Percentiles rank a stretch among this genome's conserved stretches.
Evolutionary conservation across 108 stramenopile genomes (phyloP).

Genomic region (Cyclotella kingstonii): DNA sequence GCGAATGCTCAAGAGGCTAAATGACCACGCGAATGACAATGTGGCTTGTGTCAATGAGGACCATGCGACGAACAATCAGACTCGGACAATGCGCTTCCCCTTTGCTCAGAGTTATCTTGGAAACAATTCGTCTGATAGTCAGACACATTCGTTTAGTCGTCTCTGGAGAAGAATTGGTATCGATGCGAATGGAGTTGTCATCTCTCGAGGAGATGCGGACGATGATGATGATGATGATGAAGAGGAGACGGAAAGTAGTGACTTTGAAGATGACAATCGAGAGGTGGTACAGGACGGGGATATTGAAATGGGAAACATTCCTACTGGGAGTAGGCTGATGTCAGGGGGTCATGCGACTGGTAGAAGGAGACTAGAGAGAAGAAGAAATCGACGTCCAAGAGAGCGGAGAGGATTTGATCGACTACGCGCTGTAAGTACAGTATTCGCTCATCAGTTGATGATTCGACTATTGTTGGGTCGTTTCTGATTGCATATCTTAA

Average conservation of each 20-base stretch:
- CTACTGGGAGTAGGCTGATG: not conserved
- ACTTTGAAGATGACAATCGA: conserved; percentile 3
- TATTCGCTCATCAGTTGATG: not conserved
- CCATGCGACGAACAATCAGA: conserved; percentile 7
- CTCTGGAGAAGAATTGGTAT: conserved; percentile 52
- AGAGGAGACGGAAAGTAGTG: conserved; percentile 26
- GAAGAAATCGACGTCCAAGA: conserved; percentile 5
- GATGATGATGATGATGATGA: conserved; percentile 39
- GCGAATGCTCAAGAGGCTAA: conserved; percentile 16
- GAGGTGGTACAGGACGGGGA: conserved; percentile 7
- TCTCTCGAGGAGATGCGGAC: conserved; percentile 16
- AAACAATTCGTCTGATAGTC: not conserved
- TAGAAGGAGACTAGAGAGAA: no score
- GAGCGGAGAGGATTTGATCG: conserved; percentile 80
- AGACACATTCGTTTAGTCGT: not conserved
- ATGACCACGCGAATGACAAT: conserved; percentile 1
- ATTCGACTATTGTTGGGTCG: not conserved
- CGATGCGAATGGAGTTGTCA: conserved; percentile 49
- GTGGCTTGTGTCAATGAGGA: not conserved
- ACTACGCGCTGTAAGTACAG: conserved; percentile 49
- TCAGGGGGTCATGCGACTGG: conserved; percentile 31
- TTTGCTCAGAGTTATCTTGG: not conserved
- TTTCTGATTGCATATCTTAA: not conserved
- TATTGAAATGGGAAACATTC: not conserved
- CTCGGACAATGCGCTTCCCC: not conserved